Percentiles rank a stretch among this genome's conserved stretches.
phyloP scores from a whole-genome alignment of 768 basidiomycete genomes.

The Russula earlei region DNA sequence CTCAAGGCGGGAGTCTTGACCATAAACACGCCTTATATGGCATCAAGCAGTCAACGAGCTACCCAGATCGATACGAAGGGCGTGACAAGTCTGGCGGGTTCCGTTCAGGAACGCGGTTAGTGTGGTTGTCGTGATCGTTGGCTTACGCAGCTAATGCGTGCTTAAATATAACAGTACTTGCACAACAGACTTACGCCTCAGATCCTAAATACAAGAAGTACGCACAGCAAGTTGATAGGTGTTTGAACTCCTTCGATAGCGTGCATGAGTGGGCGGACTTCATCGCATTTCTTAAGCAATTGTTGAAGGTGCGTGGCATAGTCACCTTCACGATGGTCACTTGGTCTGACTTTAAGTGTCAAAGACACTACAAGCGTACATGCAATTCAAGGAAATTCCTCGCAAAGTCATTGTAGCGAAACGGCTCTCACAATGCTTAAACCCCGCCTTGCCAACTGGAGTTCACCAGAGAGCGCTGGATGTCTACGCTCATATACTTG shows the following conservation, averaged over 20 bases:
- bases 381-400: slow-evolving; percentile 94
- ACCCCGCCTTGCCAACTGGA: slow-evolving; percentile 93
- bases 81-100: slow-evolving; percentile 21
- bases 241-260: slow-evolving; percentile 85
- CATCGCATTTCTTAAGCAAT: slow-evolving; percentile 90
- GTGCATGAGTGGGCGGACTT: slow-evolving; percentile 99
- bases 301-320: slow-evolving; percentile 62
- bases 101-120: slow-evolving; percentile 44
- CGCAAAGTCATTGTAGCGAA: slow-evolving; percentile 91
- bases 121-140: slow-evolving; percentile 9
- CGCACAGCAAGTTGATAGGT: slow-evolving; percentile 84
- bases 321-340: background rate
- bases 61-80: slow-evolving; percentile 10
- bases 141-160: background rate
- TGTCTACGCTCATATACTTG: slow-evolving; percentile 87
- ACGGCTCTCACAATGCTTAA: slow-evolving; percentile 90
- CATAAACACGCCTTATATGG: background rate
- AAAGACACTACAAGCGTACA: slow-evolving; percentile 87
- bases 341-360: background rate
- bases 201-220: slow-evolving; percentile 97
- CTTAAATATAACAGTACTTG: slow-evolving; percentile 31
- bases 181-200: slow-evolving; percentile 49
- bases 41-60: background rate
- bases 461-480: slow-evolving; percentile 95
- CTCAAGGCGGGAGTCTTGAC: background rate